Percentiles rank a stretch among this genome's conserved stretches.
Evolutionary conservation across 768 basidiomycete genomes (phyloP).

Genomic region (Cantharellus cinnabarinus): DNA sequence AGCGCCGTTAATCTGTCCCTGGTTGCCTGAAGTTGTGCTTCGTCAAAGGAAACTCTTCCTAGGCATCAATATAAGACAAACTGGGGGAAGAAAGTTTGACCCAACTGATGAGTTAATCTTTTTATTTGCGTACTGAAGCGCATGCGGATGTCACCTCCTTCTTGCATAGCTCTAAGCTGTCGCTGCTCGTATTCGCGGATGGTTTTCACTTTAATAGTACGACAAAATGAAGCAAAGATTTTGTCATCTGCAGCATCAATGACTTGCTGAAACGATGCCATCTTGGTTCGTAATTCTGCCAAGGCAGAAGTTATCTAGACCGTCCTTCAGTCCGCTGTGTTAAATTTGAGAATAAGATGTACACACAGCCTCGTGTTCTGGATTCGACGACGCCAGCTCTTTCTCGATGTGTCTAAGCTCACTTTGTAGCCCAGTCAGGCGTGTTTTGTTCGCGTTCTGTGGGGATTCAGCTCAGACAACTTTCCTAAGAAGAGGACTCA

Average conservation of each 20-base stretch:
- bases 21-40: constrained; percentile 44
- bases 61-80: constrained; percentile 4
- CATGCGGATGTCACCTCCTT: constrained; percentile 66
- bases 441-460: constrained; percentile 55
- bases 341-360: not conserved
- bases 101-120: constrained; percentile 67
- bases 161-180: constrained; percentile 71
- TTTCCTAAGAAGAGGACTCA: constrained; percentile 11
- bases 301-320: constrained; percentile 3
- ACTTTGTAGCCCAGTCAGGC: constrained; percentile 57
- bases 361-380: constrained; percentile 50
- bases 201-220: constrained; percentile 50
- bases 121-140: constrained; percentile 75
- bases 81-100: constrained; percentile 4
- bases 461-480: not conserved
- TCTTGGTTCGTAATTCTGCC: constrained; percentile 28
- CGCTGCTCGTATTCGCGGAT: constrained; percentile 90
- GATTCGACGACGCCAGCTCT: constrained; percentile 42
- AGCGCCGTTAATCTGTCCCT: constrained; percentile 42
- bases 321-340: constrained; percentile 35
- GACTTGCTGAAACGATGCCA: constrained; percentile 31
- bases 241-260: constrained; percentile 65
- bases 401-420: constrained; percentile 67
- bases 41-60: constrained; percentile 57
- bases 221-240: constrained; percentile 61